Evolutionary conservation across 2,329 filamentous ascomycete species (phyloP).

Genomic region (Ophiocordyceps camponoti-floridani): DNA sequence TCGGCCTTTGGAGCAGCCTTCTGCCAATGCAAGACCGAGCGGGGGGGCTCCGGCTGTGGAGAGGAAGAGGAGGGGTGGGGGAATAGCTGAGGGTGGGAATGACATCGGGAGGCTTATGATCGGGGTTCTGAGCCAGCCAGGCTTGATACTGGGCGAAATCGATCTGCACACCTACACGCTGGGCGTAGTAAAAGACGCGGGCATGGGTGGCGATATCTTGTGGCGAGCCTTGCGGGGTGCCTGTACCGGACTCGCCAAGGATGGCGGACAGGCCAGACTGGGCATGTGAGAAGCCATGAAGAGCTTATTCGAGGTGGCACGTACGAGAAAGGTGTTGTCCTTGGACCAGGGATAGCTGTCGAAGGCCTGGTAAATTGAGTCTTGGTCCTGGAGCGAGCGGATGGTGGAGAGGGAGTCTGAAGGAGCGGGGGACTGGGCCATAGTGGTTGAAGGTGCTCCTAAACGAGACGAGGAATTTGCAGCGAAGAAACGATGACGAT

Average conservation of each 20-base stretch:
- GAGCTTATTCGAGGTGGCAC: neutral
- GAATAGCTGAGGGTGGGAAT: slow-evolving; percentile 8
- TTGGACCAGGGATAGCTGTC: slow-evolving; percentile 49
- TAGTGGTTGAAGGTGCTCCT: neutral
- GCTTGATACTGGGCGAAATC: slow-evolving; percentile 50
- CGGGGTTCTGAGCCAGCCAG: slow-evolving; percentile 30
- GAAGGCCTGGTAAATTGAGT: slow-evolving; percentile 38
- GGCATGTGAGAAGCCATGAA: neutral
- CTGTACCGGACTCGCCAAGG: slow-evolving; percentile 30
- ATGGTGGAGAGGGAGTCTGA: slow-evolving; percentile 11
- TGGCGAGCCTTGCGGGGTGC: slow-evolving; percentile 27
- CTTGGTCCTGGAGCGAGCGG: slow-evolving; percentile 19
- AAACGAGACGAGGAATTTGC: neutral
- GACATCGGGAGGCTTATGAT: slow-evolving; percentile 16
- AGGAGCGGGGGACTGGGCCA: neutral
- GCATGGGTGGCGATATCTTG: slow-evolving; percentile 45
- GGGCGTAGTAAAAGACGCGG: slow-evolving; percentile 48
- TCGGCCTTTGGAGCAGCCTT: slow-evolving; percentile 28
- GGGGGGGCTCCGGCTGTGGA: neutral
- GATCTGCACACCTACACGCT: slow-evolving; percentile 31
- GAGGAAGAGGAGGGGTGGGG: neutral
- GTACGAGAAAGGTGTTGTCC: slow-evolving; percentile 50
- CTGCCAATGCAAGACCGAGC: slow-evolving; percentile 24
- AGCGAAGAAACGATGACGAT: neutral
- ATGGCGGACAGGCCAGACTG: slow-evolving; percentile 46